Base-by-base conservation (phyloP, 2,329 filamentous ascomycete species). In the Ceratocystis variospora region DNA sequence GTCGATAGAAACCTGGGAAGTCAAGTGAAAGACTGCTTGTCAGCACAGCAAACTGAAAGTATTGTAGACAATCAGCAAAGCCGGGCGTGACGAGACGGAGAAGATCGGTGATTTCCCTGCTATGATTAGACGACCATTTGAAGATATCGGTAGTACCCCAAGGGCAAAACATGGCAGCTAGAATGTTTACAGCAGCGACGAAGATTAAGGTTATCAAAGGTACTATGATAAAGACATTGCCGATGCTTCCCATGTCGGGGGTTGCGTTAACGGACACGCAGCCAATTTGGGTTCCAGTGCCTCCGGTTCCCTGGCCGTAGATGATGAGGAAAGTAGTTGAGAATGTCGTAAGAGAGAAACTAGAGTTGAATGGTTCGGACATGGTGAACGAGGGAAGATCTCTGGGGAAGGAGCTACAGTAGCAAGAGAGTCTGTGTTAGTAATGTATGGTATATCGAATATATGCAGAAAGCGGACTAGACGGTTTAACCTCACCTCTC, bases 61-160 rank as follows among this genome's bases (percentile, higher is more conserved):
- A 97, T 75, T 97, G 92, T 66, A 99, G 80, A 72, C 94, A 99
- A 73, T 99, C 94, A 5, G 90, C 91, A 73, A 99, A 97, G 0
- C 94, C 94, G 4, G 94, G 94, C 0, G 94, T 99, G 44, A 99
- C 90, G 61, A 99, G 80, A 66, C 94, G 86, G 65, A 99, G 80
- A 70, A 96, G 79, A 76, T 99, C 94, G 19, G 66, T 59, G 68
- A 90, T 89, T 71, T 99, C 94, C 71, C 93, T 86, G 45, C 94
- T 94, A 74, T 96, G 97, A 74, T 99, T 99, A 73, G 90, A 95
- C n/a, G 90, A 91, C 91, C 93, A 99, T 70, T 89, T 87, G 74
- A 97, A 97, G 22, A 93, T 81, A 73, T 99, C 89, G 6, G 85
- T 85, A 1, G 90, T 89, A 22, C 94, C 94, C 93, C 94, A 99